A percentile compares a stretch with the other conserved stretches of the same genome.
Evolutionary conservation across 2,329 filamentous ascomycete genomes (phyloP).

Genomic region (Fusarium solani-melongenae): DNA sequence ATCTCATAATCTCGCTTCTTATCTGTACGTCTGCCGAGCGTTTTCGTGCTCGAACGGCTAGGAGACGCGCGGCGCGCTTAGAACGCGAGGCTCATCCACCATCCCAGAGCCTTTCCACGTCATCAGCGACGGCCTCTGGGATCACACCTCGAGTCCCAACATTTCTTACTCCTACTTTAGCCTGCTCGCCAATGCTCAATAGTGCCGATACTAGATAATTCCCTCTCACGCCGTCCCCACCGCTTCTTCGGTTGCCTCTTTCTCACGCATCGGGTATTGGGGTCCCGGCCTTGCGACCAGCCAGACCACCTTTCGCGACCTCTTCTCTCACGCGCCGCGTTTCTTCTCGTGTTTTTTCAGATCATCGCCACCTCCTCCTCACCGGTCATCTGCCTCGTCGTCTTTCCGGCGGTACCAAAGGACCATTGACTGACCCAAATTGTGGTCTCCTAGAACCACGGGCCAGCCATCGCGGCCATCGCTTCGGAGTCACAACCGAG

Average conservation of each 20-base stretch:
- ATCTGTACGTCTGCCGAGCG: neutral
- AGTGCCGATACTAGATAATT: conserved; percentile 7
- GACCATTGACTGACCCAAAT: conserved; percentile 16
- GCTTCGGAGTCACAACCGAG: conserved; percentile 32
- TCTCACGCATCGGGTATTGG: conserved; percentile 14
- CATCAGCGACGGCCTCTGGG: conserved; percentile 12
- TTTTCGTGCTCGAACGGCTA: neutral
- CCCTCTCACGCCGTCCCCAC: conserved; percentile 1
- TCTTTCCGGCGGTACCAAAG: conserved; percentile 18
- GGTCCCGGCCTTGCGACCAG: conserved; percentile 31
- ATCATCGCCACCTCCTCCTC: conserved; percentile 22
- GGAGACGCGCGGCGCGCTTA: neutral
- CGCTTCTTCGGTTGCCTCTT: conserved; percentile 8
- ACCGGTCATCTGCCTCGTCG: conserved; percentile 9
- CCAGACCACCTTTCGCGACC: conserved; percentile 39
- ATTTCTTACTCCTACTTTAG: neutral
- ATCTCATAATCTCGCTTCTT: neutral
- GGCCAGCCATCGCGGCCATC: conserved; percentile 19
- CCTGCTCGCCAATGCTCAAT: conserved; percentile 1
- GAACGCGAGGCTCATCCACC: neutral
- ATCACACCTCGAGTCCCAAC: neutral
- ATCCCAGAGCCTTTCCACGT: conserved; percentile 12
- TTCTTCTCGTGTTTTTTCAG: conserved; percentile 21
- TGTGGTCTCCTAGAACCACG: conserved; percentile 22
- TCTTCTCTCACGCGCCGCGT: conserved; percentile 31